Evolutionary conservation across 2,329 filamentous ascomycete genomes (phyloP).

Genomic region (Scorias spongiosa): DNA sequence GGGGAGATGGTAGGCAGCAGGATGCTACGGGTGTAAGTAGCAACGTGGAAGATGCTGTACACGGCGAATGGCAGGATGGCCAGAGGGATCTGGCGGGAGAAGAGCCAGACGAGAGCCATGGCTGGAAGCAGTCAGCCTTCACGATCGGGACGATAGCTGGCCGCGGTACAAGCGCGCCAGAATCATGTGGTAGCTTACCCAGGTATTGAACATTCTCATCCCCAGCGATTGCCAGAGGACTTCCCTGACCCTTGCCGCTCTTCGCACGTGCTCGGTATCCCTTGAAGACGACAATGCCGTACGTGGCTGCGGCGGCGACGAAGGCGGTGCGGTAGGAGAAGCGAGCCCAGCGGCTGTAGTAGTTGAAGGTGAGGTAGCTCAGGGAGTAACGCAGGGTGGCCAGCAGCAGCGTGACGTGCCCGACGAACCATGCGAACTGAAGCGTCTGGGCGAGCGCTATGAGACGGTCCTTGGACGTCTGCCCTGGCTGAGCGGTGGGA

Average conservation of each 20-base stretch:
- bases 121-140: constrained; percentile 33
- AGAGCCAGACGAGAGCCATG: constrained; percentile 92
- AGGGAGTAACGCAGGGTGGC: constrained; percentile 69
- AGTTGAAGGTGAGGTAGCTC: constrained; percentile 83
- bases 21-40: constrained; percentile 89
- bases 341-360: constrained; percentile 57
- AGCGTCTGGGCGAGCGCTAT: constrained; percentile 45
- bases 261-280: constrained; percentile 75
- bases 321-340: constrained; percentile 87
- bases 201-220: constrained; percentile 99
- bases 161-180: neutral
- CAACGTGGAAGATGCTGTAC: constrained; percentile 97
- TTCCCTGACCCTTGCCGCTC: constrained; percentile 47
- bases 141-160: neutral
- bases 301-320: constrained; percentile 74
- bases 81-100: constrained; percentile 73
- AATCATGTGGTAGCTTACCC: constrained; percentile 41
- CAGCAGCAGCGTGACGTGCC: constrained; percentile 74
- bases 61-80: constrained; percentile 88
- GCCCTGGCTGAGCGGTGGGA: constrained; percentile 3
- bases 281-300: constrained; percentile 98
- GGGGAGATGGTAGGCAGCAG: constrained; percentile 76
- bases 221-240: constrained; percentile 50
- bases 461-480: constrained; percentile 10
- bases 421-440: constrained; percentile 61